Base-by-base conservation (phyloP, 805 yeast species). In the Blastobotrys chiropterorum region DNA sequence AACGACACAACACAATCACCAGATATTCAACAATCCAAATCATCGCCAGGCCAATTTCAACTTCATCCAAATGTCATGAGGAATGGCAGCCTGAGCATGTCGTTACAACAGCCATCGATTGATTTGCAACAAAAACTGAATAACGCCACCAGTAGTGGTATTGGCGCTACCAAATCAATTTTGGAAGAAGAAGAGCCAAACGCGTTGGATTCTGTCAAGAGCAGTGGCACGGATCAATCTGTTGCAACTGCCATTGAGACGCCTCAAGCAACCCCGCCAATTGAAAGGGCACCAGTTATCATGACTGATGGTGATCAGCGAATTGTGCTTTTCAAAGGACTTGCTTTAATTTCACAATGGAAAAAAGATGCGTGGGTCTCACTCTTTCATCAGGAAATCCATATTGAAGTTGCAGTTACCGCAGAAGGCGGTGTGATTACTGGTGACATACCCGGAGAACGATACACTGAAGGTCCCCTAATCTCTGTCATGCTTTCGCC, bases 371-470 rank as follows among this genome's bases (percentile, higher is more conserved):
- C 30, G 7, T 59, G 62, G 62, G 49, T 49, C 8, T 48, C 54
- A 0, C 26, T 57, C 7, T 17, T 48, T 15, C 49, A 44, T 30
- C 31, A 19, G 13, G 57, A 55, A 26, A 20, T 53, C 22, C 7
- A 17, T 14, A 34, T 54, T 21, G 56, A 59, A 31, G 59, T 59
- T 6, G 30, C 46, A 30, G 54, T 55, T 15, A 51, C 49, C 46
- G 56, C 58, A 1, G 58, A 56, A 13, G 59, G 59, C 2, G 59
- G 58, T 1, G 51, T 50, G 13, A 43, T 54, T 19, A 41, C 48
- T 15, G 48, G 48, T 17, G 34, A 15, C 20, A 20, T 43, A 14
- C 16, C n/a, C 7, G 20, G 16, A 17, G 38, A 38, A 7, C 42
- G 30, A 30, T 42, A 41, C 43, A 26, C 34, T 11, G 34, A 26